Percentiles rank a stretch among this genome's conserved stretches.
Conservation (phyloP, 2,329 filamentous ascomycete species). For the Diplodia corticola region DNA sequence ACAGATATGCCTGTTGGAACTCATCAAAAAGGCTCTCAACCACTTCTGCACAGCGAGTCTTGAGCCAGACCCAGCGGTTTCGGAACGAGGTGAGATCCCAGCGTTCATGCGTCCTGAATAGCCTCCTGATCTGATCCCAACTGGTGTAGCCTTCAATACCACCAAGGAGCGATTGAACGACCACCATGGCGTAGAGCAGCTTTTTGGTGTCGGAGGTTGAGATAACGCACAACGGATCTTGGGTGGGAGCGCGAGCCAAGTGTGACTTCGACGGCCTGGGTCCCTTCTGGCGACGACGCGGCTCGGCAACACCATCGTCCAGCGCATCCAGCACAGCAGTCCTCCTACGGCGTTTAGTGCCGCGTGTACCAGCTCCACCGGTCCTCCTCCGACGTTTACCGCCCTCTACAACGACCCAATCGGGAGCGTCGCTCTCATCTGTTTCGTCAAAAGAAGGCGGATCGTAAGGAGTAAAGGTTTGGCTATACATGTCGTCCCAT, state of each 20-base stretch:
- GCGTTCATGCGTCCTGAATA: conserved; percentile 39
- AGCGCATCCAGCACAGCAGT: background rate
- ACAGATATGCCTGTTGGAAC: conserved; percentile 66
- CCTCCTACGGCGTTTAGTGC: conserved; percentile 10
- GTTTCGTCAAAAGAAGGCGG: conserved; percentile 15
- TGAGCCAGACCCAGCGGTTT: conserved; percentile 42
- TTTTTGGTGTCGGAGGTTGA: conserved; percentile 29
- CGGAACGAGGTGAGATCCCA: conserved; percentile 38
- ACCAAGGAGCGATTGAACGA: conserved; percentile 39
- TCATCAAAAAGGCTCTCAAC: conserved; percentile 60
- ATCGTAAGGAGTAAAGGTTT: background rate
- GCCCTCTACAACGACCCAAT: background rate
- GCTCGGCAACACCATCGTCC: background rate
- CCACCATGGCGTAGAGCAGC: conserved; percentile 33
- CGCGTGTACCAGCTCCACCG: background rate
- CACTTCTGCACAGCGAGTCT: conserved; percentile 40
- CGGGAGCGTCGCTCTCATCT: background rate
- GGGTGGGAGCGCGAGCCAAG: background rate
- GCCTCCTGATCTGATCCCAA: conserved; percentile 44
- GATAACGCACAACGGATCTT: conserved; percentile 26
- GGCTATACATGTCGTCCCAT: conserved; percentile 4
- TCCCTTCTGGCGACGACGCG: background rate
- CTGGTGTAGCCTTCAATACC: conserved; percentile 40
- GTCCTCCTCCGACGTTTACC: conserved; percentile 1
- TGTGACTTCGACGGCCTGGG: background rate